Percentiles rank a stretch among this genome's conserved stretches.
Evolutionary conservation across 768 basidiomycete species (phyloP).

Genomic region (Dioszegia crocea): DNA sequence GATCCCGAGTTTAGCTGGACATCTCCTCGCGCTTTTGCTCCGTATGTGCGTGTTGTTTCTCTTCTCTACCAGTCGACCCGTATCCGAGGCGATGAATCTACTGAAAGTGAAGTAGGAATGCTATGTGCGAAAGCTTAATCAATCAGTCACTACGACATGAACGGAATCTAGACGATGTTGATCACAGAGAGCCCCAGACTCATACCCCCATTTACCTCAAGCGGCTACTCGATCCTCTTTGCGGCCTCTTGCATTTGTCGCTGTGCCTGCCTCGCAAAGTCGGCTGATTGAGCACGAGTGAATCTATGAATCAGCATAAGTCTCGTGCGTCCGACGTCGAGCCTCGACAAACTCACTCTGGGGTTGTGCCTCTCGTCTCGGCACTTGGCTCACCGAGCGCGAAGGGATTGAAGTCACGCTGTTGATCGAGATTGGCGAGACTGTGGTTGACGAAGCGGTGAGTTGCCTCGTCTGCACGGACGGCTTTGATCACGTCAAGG

Average conservation of each 20-base stretch:
- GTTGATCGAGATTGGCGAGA: constrained; percentile 73
- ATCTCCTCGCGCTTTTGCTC: too few species aligned
- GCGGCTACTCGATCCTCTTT: neutral
- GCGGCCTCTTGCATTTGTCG: constrained; percentile 17
- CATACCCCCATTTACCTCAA: too few species aligned
- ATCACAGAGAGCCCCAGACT: too few species aligned
- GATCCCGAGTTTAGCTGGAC: too few species aligned
- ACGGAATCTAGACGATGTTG: too few species aligned
- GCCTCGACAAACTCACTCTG: constrained; percentile 60
- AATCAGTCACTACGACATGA: too few species aligned
- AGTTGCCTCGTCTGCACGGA: constrained; percentile 86
- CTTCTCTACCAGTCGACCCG: too few species aligned
- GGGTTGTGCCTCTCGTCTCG: constrained; percentile 68
- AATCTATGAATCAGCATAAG: constrained; percentile 35
- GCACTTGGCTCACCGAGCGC: constrained; percentile 82
- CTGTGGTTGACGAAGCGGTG: constrained; percentile 94
- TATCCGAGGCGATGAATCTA: too few species aligned
- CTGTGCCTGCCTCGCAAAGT: constrained; percentile 45
- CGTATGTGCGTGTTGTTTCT: too few species aligned
- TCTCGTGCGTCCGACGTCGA: neutral
- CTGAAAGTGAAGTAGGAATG: too few species aligned
- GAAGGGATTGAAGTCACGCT: constrained; percentile 69
- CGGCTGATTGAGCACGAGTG: constrained; percentile 48
- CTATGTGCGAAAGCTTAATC: too few species aligned
- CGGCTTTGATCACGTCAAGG: constrained; percentile 83